Base-by-base conservation (phyloP, 2,329 filamentous ascomycete species). In the Fusarium redolens region DNA sequence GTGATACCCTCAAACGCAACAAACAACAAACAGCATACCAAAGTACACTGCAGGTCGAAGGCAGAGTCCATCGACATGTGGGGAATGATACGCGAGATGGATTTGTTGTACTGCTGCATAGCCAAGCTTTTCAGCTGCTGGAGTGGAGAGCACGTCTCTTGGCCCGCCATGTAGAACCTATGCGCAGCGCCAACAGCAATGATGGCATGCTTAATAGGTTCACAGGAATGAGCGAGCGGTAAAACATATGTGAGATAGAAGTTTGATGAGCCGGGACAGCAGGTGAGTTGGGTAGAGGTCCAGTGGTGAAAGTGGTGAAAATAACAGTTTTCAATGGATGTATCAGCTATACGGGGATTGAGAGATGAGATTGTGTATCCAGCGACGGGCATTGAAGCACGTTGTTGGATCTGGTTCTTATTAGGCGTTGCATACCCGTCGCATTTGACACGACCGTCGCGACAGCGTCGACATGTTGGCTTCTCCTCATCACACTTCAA, bases 401-500 rank as follows among this genome's bases (percentile, higher is more conserved):
- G 45, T 2, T 67, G 47, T 28, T 61, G 43, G 7, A 65, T 31
- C 20, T 62, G 58, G 17, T 44, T 56, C 33, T 43, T 72, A 43
- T 50, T 54, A 3, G 71, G 63, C 6, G 22, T 38, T 3, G 57
- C 55, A 65, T 77, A 77, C 4, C 75, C 75, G 15, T 77, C 75
- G 22, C 75, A 77, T 33, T 69, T 70, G 40, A 75, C 67, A 2
- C 68, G 58, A 6, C 58, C 50, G 8, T 66, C 65, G 7, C 55
- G 54, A 56, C 75, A 77, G 17, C 75, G 68, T 7, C 52, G 70
- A 33, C 75, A 77, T 1, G 64, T 65, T 11, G 75, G 75, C 20
- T 77, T 78, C 25, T 71, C 65, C 44, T 79, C 78, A 48, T 79
- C 78, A 45, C 78, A 79, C 35, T 77, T 77, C 31, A 74, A 44